These are phyloP conservation scores for Hortaea werneckii DNA, from an alignment of 2,329 filamentous ascomycete genomes.

Conservation along the genomic window DNA sequence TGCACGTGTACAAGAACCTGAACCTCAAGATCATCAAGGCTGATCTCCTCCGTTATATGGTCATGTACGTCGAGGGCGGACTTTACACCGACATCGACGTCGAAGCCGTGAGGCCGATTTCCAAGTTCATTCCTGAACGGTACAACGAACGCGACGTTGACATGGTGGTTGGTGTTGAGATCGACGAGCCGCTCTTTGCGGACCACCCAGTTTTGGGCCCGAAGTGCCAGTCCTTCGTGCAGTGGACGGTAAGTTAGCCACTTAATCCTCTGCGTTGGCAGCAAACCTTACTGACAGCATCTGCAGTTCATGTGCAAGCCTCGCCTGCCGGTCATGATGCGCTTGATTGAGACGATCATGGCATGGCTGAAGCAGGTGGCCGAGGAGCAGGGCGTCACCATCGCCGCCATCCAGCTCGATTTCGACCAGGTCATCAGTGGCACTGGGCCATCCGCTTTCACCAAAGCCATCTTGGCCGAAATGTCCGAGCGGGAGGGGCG, in stretches of 20 bases:
- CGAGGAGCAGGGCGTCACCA: conserved; percentile 46
- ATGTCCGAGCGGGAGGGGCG: conserved; percentile 45
- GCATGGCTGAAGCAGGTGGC: conserved; percentile 53
- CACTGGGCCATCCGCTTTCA: conserved; percentile 64
- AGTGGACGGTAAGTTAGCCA: conserved; percentile 50
- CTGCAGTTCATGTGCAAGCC: conserved; percentile 58
- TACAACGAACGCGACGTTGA: conserved; percentile 56
- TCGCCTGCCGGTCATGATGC: conserved; percentile 56
- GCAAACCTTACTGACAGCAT: neutral
- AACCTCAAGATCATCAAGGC: conserved; percentile 57
- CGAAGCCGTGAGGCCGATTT: conserved; percentile 43
- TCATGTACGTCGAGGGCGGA: conserved; percentile 58
- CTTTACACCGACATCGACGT: conserved; percentile 53
- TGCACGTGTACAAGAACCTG: conserved; percentile 50
- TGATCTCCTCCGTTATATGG: conserved; percentile 54
- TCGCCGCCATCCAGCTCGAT: conserved; percentile 54
- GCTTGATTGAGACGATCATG: conserved; percentile 58
- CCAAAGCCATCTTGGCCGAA: conserved; percentile 52
- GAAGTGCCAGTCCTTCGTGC: conserved; percentile 62
- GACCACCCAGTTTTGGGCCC: conserved; percentile 55
- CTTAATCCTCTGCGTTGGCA: too few species aligned
- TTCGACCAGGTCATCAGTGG: conserved; percentile 64
- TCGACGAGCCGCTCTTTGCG: conserved; percentile 56
- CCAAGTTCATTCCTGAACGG: conserved; percentile 52
- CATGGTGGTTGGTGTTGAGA: conserved; percentile 60